Conservation (phyloP, 176 grass and related monocot genomes). For the Typha latifolia region DNA sequence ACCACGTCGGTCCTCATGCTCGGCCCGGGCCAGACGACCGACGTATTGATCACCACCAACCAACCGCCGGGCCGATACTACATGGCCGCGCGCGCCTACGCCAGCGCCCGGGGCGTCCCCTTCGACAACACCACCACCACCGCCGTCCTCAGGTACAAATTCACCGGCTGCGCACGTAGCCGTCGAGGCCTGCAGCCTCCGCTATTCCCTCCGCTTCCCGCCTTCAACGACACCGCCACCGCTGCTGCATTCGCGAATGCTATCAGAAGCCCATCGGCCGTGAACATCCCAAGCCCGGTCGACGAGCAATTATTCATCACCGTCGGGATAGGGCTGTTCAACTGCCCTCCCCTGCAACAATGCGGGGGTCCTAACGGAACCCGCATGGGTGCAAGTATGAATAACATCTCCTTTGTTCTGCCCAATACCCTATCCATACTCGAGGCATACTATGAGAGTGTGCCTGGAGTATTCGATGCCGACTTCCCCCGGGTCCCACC, state of each 20-base stretch:
- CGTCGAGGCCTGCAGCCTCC: background rate
- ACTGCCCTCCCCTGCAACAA: background rate
- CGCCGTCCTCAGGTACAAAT: conserved; percentile 4
- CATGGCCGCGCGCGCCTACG: conserved; percentile 9
- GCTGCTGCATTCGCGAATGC: background rate
- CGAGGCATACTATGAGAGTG: background rate
- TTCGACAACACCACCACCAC: conserved; percentile 14
- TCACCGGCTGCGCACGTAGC: background rate
- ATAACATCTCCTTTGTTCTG: conserved; percentile 10
- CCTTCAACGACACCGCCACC: background rate
- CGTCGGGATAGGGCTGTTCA: conserved; percentile 6
- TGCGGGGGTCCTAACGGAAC: conserved; percentile 8
- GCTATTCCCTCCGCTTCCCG: background rate
- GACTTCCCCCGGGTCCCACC: conserved; percentile 28
- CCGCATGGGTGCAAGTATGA: conserved; percentile 6
- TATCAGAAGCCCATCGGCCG: conserved; percentile 7
- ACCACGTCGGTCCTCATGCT: conserved; percentile 16
- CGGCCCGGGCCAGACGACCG: conserved; percentile 13
- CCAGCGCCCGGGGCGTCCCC: conserved; percentile 3
- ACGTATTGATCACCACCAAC: conserved; percentile 11
- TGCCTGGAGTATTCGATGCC: conserved; percentile 3
- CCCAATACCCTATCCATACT: background rate
- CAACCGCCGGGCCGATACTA: conserved; percentile 5
- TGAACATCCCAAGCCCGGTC: conserved; percentile 3
- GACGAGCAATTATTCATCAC: conserved; percentile 28